A percentile compares a stretch with the other conserved stretches of the same genome.
These are phyloP conservation scores for Elsinoe australis DNA, from an alignment of 2,329 filamentous ascomycete species.

Conservation along the genomic window DNA sequence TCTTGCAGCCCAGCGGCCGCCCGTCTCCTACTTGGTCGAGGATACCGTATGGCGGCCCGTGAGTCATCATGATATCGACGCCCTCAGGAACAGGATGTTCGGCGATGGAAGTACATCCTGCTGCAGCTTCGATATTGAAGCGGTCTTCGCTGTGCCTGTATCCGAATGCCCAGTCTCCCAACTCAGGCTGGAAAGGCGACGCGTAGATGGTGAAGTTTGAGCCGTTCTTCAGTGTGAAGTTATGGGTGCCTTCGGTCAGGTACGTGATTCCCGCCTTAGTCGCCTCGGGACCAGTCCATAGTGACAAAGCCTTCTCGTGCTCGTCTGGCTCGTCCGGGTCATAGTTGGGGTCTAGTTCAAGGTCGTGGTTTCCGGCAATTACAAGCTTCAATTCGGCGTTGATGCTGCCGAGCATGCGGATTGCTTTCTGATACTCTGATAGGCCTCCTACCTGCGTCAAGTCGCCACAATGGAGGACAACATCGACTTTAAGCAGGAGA, in stretches of 20 bases:
- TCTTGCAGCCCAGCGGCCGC: slow-evolving; percentile 35
- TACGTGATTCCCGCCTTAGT: slow-evolving; percentile 40
- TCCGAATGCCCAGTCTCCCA: slow-evolving; percentile 48
- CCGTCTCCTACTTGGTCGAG: slow-evolving; percentile 24
- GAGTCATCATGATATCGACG: slow-evolving; percentile 36
- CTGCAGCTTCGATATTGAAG: slow-evolving; percentile 37
- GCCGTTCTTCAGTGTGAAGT: slow-evolving; percentile 42
- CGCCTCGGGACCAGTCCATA: background rate
- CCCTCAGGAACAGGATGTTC: slow-evolving; percentile 13
- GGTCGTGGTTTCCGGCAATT: slow-evolving; percentile 34
- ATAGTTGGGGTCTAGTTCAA: slow-evolving; percentile 22
- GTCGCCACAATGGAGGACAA: slow-evolving; percentile 36
- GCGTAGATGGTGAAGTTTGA: slow-evolving; percentile 46
- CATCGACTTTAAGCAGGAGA: slow-evolving; percentile 24
- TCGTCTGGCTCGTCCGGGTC: background rate
- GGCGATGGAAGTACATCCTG: background rate
- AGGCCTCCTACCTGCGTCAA: slow-evolving; percentile 30
- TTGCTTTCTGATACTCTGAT: slow-evolving; percentile 25
- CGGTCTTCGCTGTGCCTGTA: slow-evolving; percentile 41
- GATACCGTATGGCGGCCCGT: slow-evolving; percentile 32
- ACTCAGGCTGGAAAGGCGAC: slow-evolving; percentile 48
- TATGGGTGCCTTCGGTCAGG: slow-evolving; percentile 45
- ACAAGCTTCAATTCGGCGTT: slow-evolving; percentile 32
- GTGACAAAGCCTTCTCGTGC: background rate
- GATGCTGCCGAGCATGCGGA: slow-evolving; percentile 26